Percentiles rank a stretch among this genome's conserved stretches.
These are phyloP conservation scores for Peterozyma xylosa DNA, from an alignment of 805 yeast species.

Conservation along the genomic window DNA sequence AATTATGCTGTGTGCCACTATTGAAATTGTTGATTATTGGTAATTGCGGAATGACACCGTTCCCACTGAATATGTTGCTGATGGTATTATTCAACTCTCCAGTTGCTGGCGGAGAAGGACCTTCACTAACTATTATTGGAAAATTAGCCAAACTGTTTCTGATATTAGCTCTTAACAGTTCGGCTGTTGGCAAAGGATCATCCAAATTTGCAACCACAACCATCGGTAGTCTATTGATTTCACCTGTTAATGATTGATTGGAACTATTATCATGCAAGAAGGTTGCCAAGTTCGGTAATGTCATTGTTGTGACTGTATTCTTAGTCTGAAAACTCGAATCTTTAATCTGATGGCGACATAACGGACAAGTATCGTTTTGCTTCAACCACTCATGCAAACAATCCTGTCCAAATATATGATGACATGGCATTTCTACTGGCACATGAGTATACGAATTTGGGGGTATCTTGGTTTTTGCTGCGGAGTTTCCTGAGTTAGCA, in stretches of 20 bases:
- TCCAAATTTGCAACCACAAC: slow-evolving; percentile 22
- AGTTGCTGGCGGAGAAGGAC: slow-evolving; percentile 2
- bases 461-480: slow-evolving; percentile 14
- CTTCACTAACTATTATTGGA: slow-evolving; percentile 10
- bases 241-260: slow-evolving; percentile 16
- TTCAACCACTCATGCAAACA: slow-evolving; percentile 83
- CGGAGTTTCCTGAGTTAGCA: neutral
- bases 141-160: slow-evolving; percentile 8
- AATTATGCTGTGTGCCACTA: neutral
- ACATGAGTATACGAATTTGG: slow-evolving; percentile 39
- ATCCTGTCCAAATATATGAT: slow-evolving; percentile 79
- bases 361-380: slow-evolving; percentile 71
- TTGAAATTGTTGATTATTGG: neutral
- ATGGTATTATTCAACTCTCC: neutral
- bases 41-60: neutral
- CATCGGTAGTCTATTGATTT: slow-evolving; percentile 21
- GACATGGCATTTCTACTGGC: slow-evolving; percentile 75
- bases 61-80: neutral
- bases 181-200: slow-evolving; percentile 10
- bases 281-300: slow-evolving; percentile 26
- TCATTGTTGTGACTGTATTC: slow-evolving; percentile 20
- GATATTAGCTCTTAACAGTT: slow-evolving; percentile 8
- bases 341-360: slow-evolving; percentile 62
- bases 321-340: slow-evolving; percentile 8
- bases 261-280: slow-evolving; percentile 22